Evolutionary conservation across 371 early-diverging fungal genomes (phyloP), one percentile per base, ranked within the genome.

Genomic region (Mucor lusitanicus): DNA sequence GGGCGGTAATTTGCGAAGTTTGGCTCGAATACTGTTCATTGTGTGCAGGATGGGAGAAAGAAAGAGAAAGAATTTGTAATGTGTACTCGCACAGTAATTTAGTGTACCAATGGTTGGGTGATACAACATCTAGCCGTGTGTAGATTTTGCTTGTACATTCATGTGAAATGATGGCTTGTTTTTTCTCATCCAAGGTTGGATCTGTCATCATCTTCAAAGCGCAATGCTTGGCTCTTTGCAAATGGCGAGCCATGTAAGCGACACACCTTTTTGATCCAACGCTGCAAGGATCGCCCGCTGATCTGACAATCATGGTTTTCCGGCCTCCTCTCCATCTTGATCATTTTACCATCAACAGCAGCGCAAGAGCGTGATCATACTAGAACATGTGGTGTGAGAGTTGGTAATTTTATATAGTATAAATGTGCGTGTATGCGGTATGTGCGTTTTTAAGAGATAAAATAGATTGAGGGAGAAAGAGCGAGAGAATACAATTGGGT

Each of bases 1-100:
- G 17, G 82, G 76, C 21, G 82, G 81, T 48, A 81, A 37, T 54
- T 72, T 76, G 21, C 80, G 72, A 37, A 77, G 48, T n/a, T 65
- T 61, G 37, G 69, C 68, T 39, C 82, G 65, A 9, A 81, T 63
- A 50, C 71, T 64, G 40, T 72, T 74, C 78, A 77, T 53, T 27
- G 12, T 25, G 3, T 25, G 9, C 3, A 27, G 13, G 53, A 27
- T 8, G 27, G n/a, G 48, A 9, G 19, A 15, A 53, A 53, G 27
- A 53, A 50, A 25, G 25, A 50, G 12, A 25, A 27, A 53, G 27
- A 15, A 53, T 53, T 13, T 40, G 40, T 40, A 40, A 40, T 40
- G 40, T 40, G 17, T 40, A 13, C 53, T 27, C 53, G 27, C 23
- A 27, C 21, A 23, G 6, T 27, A 25, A 53, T 53, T 53, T 53